Evolutionary conservation across 441 rosid species (phyloP).

Genomic region (Populus hybrid): DNA sequence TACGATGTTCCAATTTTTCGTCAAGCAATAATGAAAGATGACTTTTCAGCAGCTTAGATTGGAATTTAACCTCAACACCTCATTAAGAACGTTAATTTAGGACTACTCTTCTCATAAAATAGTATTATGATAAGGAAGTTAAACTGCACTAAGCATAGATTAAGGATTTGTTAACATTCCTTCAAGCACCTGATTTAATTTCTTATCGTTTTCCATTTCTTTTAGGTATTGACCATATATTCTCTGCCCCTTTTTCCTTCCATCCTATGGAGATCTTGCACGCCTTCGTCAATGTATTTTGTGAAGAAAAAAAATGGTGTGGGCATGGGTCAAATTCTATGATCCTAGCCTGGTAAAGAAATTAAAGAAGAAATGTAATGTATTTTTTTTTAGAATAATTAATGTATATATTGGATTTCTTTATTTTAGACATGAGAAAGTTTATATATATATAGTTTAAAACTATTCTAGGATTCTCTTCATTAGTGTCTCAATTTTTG

Average conservation of each 20-base stretch:
- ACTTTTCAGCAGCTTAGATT: neutral
- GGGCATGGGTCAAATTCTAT: slow-evolving; percentile 42
- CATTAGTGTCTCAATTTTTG: slow-evolving; percentile 25
- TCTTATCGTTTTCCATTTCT: slow-evolving; percentile 26
- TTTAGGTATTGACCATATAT: slow-evolving; percentile 63
- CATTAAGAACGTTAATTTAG: neutral
- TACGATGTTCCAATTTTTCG: no score
- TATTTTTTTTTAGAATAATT: neutral
- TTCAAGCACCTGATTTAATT: neutral
- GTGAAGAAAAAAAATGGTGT: neutral
- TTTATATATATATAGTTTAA: neutral
- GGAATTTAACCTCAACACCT: neutral
- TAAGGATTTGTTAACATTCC: slow-evolving; percentile 18
- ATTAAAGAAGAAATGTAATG: neutral
- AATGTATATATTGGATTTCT: neutral
- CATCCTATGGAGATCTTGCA: slow-evolving; percentile 5
- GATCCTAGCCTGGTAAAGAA: slow-evolving; percentile 2
- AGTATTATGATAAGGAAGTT: slow-evolving; percentile 14
- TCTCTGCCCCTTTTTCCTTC: neutral
- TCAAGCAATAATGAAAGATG: neutral
- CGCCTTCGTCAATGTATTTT: slow-evolving; percentile 24
- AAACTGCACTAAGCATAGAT: slow-evolving; percentile 23
- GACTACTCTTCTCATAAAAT: neutral
- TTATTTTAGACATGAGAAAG: neutral
- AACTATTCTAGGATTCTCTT: slow-evolving; percentile 58